These are phyloP conservation scores for Fraxinus cuspidata DNA, from an alignment of 257 asterid genomes.

Conservation along the genomic window DNA sequence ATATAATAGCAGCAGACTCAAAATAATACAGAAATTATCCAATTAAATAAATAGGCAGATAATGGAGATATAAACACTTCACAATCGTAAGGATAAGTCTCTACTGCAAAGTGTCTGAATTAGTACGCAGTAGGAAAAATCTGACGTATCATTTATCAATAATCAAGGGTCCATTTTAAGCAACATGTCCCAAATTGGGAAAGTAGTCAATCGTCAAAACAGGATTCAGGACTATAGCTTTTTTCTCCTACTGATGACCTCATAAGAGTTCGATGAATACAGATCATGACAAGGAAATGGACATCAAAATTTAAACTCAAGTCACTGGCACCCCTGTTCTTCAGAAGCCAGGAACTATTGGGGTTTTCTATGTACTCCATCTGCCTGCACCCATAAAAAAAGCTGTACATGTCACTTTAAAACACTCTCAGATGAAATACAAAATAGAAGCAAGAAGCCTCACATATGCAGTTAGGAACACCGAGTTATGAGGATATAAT, in stretches of 20 bases:
- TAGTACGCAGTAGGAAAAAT: constrained; percentile 7
- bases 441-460: not conserved
- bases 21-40: constrained; percentile 6
- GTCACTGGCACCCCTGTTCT: not conserved
- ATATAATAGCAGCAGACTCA: not conserved
- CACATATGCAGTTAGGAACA: not conserved
- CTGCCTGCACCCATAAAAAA: not conserved
- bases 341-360: not conserved
- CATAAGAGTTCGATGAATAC: not conserved
- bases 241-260: not conserved
- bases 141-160: not conserved
- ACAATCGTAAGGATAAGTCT: not conserved
- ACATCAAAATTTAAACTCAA: not conserved
- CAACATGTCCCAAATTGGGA: not conserved
- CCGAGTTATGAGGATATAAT: not conserved
- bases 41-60: not conserved
- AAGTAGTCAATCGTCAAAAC: not conserved
- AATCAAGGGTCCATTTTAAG: constrained; percentile 7
- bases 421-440: not conserved
- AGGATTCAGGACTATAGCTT: not conserved
- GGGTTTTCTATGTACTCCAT: not conserved
- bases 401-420: not conserved
- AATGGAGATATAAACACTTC: not conserved
- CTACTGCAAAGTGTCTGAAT: not conserved
- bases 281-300: not conserved